Base-by-base conservation (phyloP, 805 yeast genomes). In the Candida namnaoensis region DNA sequence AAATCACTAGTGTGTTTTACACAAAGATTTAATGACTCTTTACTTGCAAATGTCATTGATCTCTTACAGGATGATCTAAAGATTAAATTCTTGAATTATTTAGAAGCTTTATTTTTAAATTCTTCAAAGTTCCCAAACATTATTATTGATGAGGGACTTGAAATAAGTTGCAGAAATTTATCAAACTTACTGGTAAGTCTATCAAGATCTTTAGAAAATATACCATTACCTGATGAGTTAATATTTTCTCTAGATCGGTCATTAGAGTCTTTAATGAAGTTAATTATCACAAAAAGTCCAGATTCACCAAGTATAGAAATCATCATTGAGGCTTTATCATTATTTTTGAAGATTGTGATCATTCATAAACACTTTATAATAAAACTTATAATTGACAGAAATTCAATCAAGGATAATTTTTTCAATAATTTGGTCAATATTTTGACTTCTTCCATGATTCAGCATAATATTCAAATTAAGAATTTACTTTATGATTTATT, bases 401-500 rank as follows among this genome's bases (percentile, higher is more conserved):
- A 54, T 57, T 54, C 59, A 26, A 62, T 69, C 40, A 62, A 71
- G 36, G 74, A 74, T 42, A 61, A 52, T 9, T 74, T 80, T 41
- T 53, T 78, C 44, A 64, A 66, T 46, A 71, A 70, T 44, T 57
- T 79, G 51, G 66, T 72, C 10, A 60, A 61, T 10, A 48, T 80
- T 13, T 62, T 76, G 44, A 65, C 69, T 37, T 65, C 75, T 10
- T 53, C 62, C 5, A 61, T 69, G 28, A 62, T 79, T 50, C 56
- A 65, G 37, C 51, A 60, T 33, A 64, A 73, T 47, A 72, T 70
- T 25, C 78, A 73, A 46, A 53, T 80, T 40, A 70, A 71, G 47
- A 78, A 79, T 39, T 57, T 80, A 46, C 59, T 80, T 1, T 78
- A 79, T 53, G 87, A 80, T 52, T 67, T 79, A 42, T 58, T 80